Evolutionary conservation across 768 basidiomycete species (phyloP).

Genomic region (Termitomyces sp.): DNA sequence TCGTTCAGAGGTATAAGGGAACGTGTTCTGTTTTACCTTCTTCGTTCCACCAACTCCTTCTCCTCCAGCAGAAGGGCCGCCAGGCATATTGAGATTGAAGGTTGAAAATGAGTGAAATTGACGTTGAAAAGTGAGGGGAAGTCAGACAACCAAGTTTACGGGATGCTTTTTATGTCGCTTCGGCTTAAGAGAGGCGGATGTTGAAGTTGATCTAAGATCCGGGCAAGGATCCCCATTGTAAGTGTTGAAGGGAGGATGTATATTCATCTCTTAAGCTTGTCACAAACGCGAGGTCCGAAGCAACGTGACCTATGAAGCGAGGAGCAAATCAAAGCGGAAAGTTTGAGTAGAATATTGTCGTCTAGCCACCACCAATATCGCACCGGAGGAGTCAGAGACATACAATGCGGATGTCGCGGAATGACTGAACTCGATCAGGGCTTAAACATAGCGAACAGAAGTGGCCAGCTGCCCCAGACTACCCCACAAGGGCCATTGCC

Average conservation of each 20-base stretch:
- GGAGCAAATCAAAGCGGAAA: background rate
- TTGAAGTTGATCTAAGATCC: background rate
- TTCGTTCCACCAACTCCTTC: slow-evolving; percentile 27
- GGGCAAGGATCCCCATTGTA: background rate
- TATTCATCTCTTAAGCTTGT: background rate
- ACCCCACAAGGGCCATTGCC: background rate
- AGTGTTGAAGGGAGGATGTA: background rate
- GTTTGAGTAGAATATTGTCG: background rate
- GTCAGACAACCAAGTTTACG: background rate
- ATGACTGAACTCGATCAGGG: background rate
- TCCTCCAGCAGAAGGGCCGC: slow-evolving; percentile 29
- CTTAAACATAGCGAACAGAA: background rate
- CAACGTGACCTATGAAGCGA: background rate
- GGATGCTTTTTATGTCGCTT: slow-evolving; percentile 8
- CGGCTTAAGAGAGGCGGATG: background rate
- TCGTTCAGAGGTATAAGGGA: background rate
- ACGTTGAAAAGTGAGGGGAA: background rate
- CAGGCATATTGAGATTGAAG: slow-evolving; percentile 15
- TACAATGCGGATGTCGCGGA: background rate
- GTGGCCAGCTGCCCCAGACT: background rate
- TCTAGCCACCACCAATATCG: background rate
- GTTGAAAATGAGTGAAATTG: too few species aligned
- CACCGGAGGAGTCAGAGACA: background rate
- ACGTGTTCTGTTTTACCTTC: slow-evolving; percentile 19
- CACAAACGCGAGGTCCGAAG: background rate